Evolutionary conservation across 139 green algal genomes (phyloP).

Genomic region (Prasinococcaceae sp.): DNA sequence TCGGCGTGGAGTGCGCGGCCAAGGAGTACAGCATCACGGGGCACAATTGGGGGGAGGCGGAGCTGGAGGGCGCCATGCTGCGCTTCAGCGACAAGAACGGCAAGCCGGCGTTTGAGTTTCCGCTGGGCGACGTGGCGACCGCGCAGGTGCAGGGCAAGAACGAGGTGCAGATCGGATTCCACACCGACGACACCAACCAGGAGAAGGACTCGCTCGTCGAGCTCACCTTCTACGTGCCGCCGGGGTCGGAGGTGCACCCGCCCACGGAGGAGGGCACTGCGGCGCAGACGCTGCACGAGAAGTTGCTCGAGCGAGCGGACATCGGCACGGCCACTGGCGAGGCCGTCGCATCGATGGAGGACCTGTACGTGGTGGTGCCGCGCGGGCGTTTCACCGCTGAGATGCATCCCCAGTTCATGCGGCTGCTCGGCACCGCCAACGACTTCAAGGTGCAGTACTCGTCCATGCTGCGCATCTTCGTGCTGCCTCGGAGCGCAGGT

Average conservation of each 20-base stretch:
- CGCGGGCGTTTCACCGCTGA: constrained; percentile 34
- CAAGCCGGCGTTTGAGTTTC: constrained; percentile 63
- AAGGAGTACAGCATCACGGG: constrained; percentile 15
- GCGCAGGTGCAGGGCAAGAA: constrained; percentile 47
- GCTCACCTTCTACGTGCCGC: constrained; percentile 66
- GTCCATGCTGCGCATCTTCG: constrained; percentile 68
- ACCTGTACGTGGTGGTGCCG: constrained; percentile 42
- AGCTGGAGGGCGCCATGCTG: constrained; percentile 34
- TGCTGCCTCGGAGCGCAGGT: constrained; percentile 46
- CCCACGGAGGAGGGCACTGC: too few species aligned
- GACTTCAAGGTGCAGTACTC: constrained; percentile 91
- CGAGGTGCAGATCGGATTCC: constrained; percentile 84
- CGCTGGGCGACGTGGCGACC: constrained; percentile 60
- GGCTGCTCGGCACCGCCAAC: constrained; percentile 38
- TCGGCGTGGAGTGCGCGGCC: neutral
- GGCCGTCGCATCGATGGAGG: constrained; percentile 43
- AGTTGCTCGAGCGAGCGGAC: constrained; percentile 15
- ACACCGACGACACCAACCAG: constrained; percentile 62
- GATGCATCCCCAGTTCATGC: constrained; percentile 22
- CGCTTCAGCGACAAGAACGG: constrained; percentile 56
- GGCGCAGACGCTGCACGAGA: constrained; percentile 16
- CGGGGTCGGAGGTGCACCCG: too few species aligned
- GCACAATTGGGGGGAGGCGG: constrained; percentile 22
- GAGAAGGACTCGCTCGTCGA: constrained; percentile 70
- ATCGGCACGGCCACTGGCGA: constrained; percentile 16